phyloP scores from a whole-genome alignment of 139 green algal species.

The Chlorella sorokiniana region DNA sequence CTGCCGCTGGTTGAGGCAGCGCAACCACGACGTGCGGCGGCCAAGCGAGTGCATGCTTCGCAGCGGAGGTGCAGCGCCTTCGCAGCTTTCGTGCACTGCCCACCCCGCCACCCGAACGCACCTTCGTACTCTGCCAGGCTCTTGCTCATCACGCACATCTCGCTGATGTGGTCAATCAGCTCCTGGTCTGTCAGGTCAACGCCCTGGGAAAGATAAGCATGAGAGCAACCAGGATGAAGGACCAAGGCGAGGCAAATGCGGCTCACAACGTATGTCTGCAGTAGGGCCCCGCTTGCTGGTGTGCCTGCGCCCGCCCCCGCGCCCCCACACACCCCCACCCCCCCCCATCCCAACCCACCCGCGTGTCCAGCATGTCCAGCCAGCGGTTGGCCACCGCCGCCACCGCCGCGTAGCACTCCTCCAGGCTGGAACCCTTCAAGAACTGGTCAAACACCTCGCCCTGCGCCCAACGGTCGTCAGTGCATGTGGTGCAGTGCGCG shows the following conservation, averaged over 20 bases:
- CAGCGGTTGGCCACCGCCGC: constrained; percentile 92
- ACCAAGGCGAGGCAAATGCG: background rate
- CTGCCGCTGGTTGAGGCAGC: too few species aligned
- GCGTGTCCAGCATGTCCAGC: constrained; percentile 97
- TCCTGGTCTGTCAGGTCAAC: constrained; percentile 87
- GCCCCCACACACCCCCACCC: background rate
- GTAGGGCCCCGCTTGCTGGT: too few species aligned
- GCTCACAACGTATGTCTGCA: background rate
- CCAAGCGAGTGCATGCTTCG: background rate
- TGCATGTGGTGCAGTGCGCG: background rate
- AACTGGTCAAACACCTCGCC: constrained; percentile 95
- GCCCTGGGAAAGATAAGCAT: constrained; percentile 47
- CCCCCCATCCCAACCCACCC: constrained; percentile 35
- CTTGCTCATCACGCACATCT: constrained; percentile 96
- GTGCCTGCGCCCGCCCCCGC: too few species aligned
- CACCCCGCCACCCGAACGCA: background rate
- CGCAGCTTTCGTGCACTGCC: background rate
- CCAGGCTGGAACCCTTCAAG: constrained; percentile 80
- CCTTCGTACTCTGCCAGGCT: constrained; percentile 93
- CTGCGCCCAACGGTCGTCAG: background rate
- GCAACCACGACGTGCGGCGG: background rate
- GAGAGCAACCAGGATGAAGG: background rate
- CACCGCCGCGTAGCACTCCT: constrained; percentile 92
- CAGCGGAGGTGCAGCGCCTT: background rate
- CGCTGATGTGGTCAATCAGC: constrained; percentile 92